A percentile compares a stretch with the other conserved stretches of the same genome.
phyloP scores from a whole-genome alignment of 2,329 filamentous ascomycete species.

The Xylaria digitata region DNA sequence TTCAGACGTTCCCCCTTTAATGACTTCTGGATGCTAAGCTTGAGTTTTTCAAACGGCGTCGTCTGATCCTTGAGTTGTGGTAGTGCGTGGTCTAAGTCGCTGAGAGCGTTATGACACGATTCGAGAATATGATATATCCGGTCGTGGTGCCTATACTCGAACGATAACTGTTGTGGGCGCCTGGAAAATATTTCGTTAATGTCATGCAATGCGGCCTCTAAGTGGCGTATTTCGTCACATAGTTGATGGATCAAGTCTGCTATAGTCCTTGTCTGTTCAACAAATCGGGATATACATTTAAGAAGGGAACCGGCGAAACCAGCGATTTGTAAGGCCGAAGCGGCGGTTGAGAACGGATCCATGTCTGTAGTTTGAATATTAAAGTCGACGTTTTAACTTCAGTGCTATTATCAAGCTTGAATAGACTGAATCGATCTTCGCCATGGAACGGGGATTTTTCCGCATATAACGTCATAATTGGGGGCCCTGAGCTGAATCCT shows the following conservation, averaged over 20 bases:
- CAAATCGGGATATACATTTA: constrained; percentile 41
- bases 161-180: constrained; percentile 37
- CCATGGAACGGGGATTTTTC: neutral
- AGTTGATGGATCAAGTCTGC: constrained; percentile 41
- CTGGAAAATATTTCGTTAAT: constrained; percentile 40
- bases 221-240: constrained; percentile 40
- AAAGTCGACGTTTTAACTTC: neutral
- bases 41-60: constrained; percentile 38
- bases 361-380: constrained; percentile 20
- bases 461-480: neutral
- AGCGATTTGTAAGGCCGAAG: constrained; percentile 40
- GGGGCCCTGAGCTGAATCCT: neutral
- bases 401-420: neutral
- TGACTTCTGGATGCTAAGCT: constrained; percentile 38
- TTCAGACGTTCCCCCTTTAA: constrained; percentile 43
- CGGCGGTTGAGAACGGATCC: constrained; percentile 43
- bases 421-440: neutral
- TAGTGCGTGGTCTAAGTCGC: constrained; percentile 39
- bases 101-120: constrained; percentile 42
- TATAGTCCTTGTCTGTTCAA: constrained; percentile 38
- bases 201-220: constrained; percentile 37
- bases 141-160: constrained; percentile 45
- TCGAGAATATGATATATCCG: constrained; percentile 43
- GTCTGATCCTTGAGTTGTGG: constrained; percentile 41
- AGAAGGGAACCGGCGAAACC: constrained; percentile 37